phyloP scores from a whole-genome alignment of 495 filamentous ascomycete genomes.

The Bathelium albidoporum region DNA sequence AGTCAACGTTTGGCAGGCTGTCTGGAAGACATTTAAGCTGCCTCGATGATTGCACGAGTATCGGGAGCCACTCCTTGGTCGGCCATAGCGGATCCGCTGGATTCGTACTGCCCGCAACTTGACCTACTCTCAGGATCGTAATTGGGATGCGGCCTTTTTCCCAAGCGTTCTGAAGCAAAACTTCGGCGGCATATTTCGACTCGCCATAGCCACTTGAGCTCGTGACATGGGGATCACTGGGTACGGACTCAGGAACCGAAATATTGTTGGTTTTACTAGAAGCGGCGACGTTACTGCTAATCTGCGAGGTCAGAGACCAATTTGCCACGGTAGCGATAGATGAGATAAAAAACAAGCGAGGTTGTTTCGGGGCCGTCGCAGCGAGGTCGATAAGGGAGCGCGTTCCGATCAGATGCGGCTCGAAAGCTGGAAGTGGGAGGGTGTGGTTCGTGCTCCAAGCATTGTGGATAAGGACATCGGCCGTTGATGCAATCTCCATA shows the following conservation, averaged over 20 bases:
- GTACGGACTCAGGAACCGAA: constrained; percentile 3
- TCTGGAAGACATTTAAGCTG: constrained; percentile 6
- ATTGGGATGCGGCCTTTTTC: background rate
- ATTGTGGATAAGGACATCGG: constrained; percentile 36
- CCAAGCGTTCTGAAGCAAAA: constrained; percentile 8
- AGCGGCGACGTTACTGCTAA: too few species aligned
- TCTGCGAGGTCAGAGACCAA: background rate
- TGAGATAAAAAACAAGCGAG: constrained; percentile 13
- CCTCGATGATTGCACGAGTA: constrained; percentile 5
- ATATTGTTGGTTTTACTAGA: too few species aligned
- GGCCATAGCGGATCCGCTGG: constrained; percentile 3
- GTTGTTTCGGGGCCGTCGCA: background rate
- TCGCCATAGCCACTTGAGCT: constrained; percentile 9
- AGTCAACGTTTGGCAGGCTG: constrained; percentile 3
- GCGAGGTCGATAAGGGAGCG: constrained; percentile 1
- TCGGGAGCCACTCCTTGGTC: constrained; percentile 9
- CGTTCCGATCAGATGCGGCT: constrained; percentile 7
- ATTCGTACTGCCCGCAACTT: constrained; percentile 10
- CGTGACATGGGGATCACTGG: constrained; percentile 1
- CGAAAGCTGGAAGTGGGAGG: constrained; percentile 29
- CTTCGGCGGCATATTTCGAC: constrained; percentile 14
- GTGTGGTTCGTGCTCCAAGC: constrained; percentile 41
- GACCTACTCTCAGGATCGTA: constrained; percentile 9
- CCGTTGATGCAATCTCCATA: constrained; percentile 11
- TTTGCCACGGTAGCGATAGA: constrained; percentile 8